phyloP scores from a whole-genome alignment of 2,329 filamentous ascomycete genomes.

The Lasiodiplodia sp. region DNA sequence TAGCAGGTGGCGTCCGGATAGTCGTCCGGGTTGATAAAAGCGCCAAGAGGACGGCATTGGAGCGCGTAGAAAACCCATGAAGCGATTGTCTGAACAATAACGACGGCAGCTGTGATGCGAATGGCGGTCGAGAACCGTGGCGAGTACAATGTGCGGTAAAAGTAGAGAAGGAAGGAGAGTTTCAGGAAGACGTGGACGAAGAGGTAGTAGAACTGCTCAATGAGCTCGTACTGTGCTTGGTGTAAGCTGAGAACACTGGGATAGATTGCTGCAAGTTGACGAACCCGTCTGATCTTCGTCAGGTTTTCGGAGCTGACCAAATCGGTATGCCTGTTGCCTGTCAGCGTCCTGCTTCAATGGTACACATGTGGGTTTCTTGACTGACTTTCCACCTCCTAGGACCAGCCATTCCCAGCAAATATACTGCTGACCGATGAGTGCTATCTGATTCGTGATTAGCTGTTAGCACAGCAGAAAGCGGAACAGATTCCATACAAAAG shows the following conservation, averaged over 20 bases:
- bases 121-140: not conserved
- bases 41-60: conserved; percentile 22
- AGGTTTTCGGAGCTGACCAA: conserved; percentile 1
- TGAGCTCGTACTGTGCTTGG: conserved; percentile 9
- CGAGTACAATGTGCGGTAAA: conserved; percentile 1
- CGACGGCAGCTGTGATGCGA: not conserved
- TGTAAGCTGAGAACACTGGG: not conserved
- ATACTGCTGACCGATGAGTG: not conserved
- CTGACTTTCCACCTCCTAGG: conserved; percentile 14
- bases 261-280: not conserved
- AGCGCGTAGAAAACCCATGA: conserved; percentile 14
- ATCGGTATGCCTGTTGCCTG: not conserved
- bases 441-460: not conserved
- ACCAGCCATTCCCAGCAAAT: conserved; percentile 16
- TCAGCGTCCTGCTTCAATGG: not conserved
- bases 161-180: conserved; percentile 23
- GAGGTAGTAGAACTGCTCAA: conserved; percentile 25
- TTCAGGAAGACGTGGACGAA: conserved; percentile 27
- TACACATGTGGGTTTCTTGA: not conserved
- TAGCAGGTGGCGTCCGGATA: conserved; percentile 20
- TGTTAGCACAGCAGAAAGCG: fast-evolving
- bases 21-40: conserved; percentile 1
- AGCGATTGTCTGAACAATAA: not conserved
- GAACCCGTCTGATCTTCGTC: conserved; percentile 6
- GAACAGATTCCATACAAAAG: not conserved